Conservation (phyloP, 78 protist genomes). For the Emiliania huxleyi region DNA sequence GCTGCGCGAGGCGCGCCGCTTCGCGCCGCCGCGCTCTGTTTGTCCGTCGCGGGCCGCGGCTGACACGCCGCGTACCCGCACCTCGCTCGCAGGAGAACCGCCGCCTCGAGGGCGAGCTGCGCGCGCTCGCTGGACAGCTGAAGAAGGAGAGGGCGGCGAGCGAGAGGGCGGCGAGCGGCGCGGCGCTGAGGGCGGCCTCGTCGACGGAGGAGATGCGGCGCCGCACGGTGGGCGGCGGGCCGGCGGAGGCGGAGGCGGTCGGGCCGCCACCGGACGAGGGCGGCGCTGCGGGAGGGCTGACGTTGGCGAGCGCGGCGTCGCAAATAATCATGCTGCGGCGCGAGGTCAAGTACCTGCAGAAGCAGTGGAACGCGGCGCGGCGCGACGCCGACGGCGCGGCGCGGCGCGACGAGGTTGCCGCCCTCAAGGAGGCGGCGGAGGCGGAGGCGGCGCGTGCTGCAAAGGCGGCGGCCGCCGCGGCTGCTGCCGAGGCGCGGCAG, state of each 20-base stretch:
- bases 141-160: background rate
- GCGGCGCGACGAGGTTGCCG: background rate
- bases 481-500: background rate
- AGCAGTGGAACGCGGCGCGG: background rate
- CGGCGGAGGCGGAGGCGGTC: too few species aligned
- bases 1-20: too few species aligned
- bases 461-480: background rate
- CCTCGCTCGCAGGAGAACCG: background rate
- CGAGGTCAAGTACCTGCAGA: slow-evolving; percentile 11
- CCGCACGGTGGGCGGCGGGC: too few species aligned
- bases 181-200: background rate
- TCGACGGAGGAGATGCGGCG: too few species aligned
- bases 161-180: background rate
- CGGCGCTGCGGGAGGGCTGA: background rate
- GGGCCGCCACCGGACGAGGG: background rate
- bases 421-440: background rate
- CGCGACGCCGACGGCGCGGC: background rate
- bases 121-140: background rate
- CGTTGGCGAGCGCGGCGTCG: background rate
- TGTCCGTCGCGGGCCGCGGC: too few species aligned
- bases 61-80: too few species aligned
- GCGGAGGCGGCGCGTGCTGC: background rate
- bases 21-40: too few species aligned
- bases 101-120: background rate
- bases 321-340: background rate